Conservation (phyloP, 179 eudicot species). For the Silene vulgaris region DNA sequence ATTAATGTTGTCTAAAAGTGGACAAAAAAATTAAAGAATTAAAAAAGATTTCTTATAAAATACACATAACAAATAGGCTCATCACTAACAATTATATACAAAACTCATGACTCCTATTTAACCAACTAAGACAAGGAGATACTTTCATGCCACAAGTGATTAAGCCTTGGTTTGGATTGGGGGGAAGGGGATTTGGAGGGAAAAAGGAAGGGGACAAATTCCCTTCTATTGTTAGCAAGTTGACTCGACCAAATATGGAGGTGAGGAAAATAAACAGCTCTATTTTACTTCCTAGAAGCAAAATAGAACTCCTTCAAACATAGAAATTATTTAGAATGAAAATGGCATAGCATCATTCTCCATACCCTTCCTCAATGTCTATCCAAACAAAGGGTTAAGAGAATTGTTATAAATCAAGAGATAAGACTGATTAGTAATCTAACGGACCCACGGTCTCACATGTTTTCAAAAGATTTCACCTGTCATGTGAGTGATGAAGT, state of each 20-base stretch:
- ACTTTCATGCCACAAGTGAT: neutral
- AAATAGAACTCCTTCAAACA: neutral
- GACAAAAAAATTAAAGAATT: neutral
- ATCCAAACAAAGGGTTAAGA: neutral
- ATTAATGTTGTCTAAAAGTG: neutral
- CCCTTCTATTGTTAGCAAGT: neutral
- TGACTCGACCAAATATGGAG: neutral
- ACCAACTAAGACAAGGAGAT: neutral
- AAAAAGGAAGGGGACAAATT: neutral
- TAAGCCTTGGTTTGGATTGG: neutral
- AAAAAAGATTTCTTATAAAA: neutral
- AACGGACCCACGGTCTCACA: neutral
- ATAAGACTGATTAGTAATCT: neutral
- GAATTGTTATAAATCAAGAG: neutral
- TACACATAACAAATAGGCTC: neutral
- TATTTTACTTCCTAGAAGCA: neutral
- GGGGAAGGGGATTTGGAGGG: neutral
- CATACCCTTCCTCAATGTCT: neutral
- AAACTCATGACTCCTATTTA: neutral
- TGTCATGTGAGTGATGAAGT: neutral
- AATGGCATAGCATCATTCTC: neutral
- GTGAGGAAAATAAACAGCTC: neutral
- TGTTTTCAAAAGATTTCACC: neutral
- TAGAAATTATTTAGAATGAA: neutral
- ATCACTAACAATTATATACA: neutral